Conservation (phyloP, 2,329 filamentous ascomycete genomes). For the Ophiobolus disseminans region DNA sequence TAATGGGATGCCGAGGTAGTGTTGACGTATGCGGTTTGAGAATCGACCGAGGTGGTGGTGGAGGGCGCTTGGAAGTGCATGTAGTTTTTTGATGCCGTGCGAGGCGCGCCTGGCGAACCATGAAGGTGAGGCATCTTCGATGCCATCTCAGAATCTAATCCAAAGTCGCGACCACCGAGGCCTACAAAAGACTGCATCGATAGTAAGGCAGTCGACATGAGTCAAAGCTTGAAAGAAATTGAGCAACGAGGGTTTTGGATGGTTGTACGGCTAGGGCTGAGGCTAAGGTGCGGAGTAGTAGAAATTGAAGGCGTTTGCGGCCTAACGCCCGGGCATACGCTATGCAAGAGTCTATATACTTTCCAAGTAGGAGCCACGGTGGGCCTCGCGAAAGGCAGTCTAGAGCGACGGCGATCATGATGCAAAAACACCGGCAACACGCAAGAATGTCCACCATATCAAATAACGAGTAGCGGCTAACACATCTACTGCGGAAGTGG, state of each 20-base stretch:
- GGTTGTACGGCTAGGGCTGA: too few relatives aligned
- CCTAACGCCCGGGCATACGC: too few relatives aligned
- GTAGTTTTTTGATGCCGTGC: not conserved
- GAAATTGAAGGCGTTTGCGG: too few relatives aligned
- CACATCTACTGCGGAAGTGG: too few relatives aligned
- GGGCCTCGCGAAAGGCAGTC: too few relatives aligned
- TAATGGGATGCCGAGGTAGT: too few relatives aligned
- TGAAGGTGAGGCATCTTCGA: not conserved
- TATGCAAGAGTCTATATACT: too few relatives aligned
- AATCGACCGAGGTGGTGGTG: too few relatives aligned
- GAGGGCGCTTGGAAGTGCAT: not conserved
- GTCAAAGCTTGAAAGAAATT: not conserved
- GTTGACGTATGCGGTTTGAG: too few relatives aligned
- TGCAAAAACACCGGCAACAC: not conserved
- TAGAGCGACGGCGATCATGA: not conserved
- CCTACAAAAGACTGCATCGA: conserved; percentile 1
- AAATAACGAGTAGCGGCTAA: not conserved
- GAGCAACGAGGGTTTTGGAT: not conserved
- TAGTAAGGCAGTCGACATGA: conserved; percentile 9
- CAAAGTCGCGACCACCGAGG: not conserved
- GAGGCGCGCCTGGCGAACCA: not conserved
- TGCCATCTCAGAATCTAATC: not conserved
- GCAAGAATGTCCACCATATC: not conserved
- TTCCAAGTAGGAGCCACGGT: too few relatives aligned
- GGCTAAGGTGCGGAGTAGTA: too few relatives aligned